phyloP scores from a whole-genome alignment of 345 rosid genomes.

The Turnera subulata region DNA sequence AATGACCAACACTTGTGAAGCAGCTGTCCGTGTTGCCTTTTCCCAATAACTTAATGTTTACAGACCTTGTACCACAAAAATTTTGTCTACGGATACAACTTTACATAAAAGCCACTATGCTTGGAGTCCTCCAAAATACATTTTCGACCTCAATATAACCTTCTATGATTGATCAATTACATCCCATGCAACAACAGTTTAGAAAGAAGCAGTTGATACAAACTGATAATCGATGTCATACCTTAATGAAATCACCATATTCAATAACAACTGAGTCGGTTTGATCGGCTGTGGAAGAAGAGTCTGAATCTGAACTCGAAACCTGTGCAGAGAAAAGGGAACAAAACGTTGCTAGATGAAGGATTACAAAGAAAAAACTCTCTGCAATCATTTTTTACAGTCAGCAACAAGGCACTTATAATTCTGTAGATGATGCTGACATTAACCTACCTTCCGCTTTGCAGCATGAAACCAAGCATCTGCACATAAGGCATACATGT shows the following conservation, averaged over 20 bases:
- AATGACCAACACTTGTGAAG: background rate
- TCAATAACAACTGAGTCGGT: constrained; percentile 64
- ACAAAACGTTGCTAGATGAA: background rate
- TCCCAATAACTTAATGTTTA: no score
- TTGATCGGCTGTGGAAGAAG: constrained; percentile 38
- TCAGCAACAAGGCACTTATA: background rate
- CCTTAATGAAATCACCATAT: constrained; percentile 74
- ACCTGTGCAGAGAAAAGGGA: constrained; percentile 40
- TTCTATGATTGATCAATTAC: no score
- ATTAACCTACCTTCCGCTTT: constrained; percentile 62
- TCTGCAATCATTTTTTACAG: background rate
- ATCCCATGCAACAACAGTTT: no score
- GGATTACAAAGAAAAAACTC: background rate
- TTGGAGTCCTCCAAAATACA: no score
- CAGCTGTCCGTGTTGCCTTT: no score
- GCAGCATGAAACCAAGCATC: constrained; percentile 99
- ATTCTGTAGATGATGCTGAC: background rate
- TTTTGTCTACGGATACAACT: no score
- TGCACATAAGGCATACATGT: constrained; percentile 95
- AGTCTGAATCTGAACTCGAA: constrained; percentile 37
- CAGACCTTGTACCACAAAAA: no score
- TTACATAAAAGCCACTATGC: no score
- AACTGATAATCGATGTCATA: constrained; percentile 15
- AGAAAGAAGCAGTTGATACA: no score
- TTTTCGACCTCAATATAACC: no score